Evolutionary conservation across 139 green algal species (phyloP).

Genomic region (Haematococcus lacustris): DNA sequence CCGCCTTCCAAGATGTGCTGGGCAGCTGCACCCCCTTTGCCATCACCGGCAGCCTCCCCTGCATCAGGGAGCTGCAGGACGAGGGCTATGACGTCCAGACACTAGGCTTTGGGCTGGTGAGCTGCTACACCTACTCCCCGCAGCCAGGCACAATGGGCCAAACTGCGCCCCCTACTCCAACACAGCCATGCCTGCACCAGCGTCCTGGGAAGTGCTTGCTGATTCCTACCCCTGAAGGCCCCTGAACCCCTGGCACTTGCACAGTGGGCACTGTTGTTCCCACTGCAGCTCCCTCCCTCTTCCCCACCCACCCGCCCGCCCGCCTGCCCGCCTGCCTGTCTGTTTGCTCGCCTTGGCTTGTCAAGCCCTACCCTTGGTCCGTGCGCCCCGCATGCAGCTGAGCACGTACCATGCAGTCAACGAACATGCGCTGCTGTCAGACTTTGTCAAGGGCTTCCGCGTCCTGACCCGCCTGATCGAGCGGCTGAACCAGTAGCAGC

Average conservation of each 20-base stretch:
- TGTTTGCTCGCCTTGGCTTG: too few relatives aligned
- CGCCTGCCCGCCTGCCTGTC: too few relatives aligned
- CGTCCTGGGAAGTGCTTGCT: neutral
- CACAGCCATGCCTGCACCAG: neutral
- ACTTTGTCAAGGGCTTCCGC: conserved; percentile 38
- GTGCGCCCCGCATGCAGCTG: too few relatives aligned
- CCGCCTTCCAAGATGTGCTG: conserved; percentile 47
- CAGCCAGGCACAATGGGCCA: conserved; percentile 27
- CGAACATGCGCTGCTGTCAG: conserved; percentile 38
- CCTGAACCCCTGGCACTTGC: neutral
- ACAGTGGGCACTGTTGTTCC: neutral
- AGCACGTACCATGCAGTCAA: conserved; percentile 48
- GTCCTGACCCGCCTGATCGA: conserved; percentile 14
- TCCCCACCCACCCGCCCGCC: neutral
- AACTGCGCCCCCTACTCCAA: neutral
- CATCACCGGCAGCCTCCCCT: conserved; percentile 43
- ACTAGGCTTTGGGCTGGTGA: conserved; percentile 66
- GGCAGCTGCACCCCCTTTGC: conserved; percentile 40
- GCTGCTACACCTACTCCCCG: conserved; percentile 51
- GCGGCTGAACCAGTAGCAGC: neutral
- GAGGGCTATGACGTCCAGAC: conserved; percentile 8
- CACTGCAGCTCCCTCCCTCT: neutral
- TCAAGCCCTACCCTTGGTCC: too few relatives aligned
- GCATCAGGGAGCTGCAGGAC: conserved; percentile 38
- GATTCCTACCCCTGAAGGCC: neutral